Base-by-base conservation (phyloP, 805 yeast genomes). In the Saturnispora serradocipensis region DNA sequence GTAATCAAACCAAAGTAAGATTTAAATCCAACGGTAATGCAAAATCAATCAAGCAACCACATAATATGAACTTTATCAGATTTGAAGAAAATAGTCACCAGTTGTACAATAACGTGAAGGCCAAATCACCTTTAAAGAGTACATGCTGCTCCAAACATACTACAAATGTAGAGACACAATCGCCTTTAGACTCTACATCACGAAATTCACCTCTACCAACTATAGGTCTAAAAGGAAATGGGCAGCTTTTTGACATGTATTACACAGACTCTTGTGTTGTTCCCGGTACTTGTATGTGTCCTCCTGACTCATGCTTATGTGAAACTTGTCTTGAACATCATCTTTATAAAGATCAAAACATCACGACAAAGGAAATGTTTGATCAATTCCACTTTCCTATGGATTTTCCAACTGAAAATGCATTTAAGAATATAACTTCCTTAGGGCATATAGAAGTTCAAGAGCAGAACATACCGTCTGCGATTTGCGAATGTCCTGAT, bases 231-330 rank as follows among this genome's bases (percentile, higher is more conserved):
- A 11, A 30, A 5, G 39, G 45, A 11, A 28, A 53, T 30, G 43
- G 45, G 20, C 43, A 53, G 3, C 42, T 59, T 4, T 67, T 65
- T 50, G 69, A 68, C 49, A 54, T 67, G 55, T 67, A 56, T 43
- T 48, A 64, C 20, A 65, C 69, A 1, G 64, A 67, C 35, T 51
- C 68, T 0, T 67, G 70, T 50, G 58, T 67, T 5, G 65, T 67
- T 24, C 68, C 70, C 0, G 71, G 71, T 1, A 58, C 69, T 1
- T 68, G 72, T 54, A 46, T 58, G 8, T 68, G 72, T 54, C 66
- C 60, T 7, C 64, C 67, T 3, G 64, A 55, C 18, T 48, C 54
- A 13, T 68, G 72, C 56, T 45, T 54, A 5, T 68, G 72, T 55
- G 61, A 58, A 15, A 61, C 53, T 5, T 68, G 72, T 52, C 50